These are phyloP conservation scores for Clonostachys chloroleuca DNA, from an alignment of 2,329 filamentous ascomycete species.

Conservation along the genomic window DNA sequence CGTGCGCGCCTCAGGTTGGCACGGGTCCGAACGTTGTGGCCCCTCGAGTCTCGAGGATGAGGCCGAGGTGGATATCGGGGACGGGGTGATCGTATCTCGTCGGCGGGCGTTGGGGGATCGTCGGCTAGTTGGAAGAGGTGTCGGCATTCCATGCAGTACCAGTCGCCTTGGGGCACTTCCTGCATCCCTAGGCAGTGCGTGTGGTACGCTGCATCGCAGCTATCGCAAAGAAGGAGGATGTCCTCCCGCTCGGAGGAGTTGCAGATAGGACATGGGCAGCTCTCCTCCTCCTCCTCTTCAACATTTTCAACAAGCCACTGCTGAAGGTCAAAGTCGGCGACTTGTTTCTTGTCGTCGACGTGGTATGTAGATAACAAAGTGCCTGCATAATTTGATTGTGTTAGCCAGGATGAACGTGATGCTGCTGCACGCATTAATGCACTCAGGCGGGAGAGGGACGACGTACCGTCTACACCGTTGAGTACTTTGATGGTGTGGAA, in stretches of 20 bases:
- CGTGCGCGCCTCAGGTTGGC: conserved; percentile 52
- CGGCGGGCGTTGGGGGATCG: conserved; percentile 6
- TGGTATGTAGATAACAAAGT: conserved; percentile 52
- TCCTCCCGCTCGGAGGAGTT: conserved; percentile 77
- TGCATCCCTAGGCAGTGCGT: conserved; percentile 87
- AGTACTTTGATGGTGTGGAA: conserved; percentile 90
- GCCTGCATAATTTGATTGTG: conserved; percentile 29
- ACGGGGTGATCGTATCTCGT: neutral
- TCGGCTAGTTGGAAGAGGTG: conserved; percentile 36
- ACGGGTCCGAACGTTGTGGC: conserved; percentile 44
- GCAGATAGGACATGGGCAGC: conserved; percentile 79
- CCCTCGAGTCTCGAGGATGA: conserved; percentile 22
- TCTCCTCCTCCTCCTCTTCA: conserved; percentile 63
- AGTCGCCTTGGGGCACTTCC: conserved; percentile 68
- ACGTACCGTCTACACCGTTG: conserved; percentile 73
- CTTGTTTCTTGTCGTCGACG: conserved; percentile 82
- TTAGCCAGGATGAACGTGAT: conserved; percentile 5
- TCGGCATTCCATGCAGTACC: conserved; percentile 87
- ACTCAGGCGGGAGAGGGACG: conserved; percentile 1
- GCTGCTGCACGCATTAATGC: conserved; percentile 2
- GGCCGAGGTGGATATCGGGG: conserved; percentile 21
- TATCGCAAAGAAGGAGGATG: conserved; percentile 83
- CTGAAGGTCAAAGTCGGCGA: conserved; percentile 81
- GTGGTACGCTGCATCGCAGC: conserved; percentile 86
- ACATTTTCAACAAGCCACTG: conserved; percentile 67